Percentiles rank a stretch among this genome's conserved stretches.
Evolutionary conservation across 305 asterid genomes (phyloP).

Genomic region (Rubia tinctorum): DNA sequence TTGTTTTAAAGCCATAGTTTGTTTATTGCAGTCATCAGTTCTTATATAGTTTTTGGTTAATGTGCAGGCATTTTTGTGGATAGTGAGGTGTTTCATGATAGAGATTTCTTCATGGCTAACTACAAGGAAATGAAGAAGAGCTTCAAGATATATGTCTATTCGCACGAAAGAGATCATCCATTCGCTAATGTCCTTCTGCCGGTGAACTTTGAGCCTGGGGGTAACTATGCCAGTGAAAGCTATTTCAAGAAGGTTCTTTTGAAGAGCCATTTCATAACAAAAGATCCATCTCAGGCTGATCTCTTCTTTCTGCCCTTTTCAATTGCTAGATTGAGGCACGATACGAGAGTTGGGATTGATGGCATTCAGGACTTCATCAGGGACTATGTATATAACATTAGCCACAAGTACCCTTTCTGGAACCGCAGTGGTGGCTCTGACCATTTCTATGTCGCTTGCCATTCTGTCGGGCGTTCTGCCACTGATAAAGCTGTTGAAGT

Average conservation of each 20-base stretch:
- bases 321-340: conserved; percentile 66
- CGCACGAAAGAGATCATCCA: conserved; percentile 51
- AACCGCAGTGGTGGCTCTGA: conserved; percentile 83
- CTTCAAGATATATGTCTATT: conserved; percentile 64
- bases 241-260: conserved; percentile 76
- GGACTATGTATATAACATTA: conserved; percentile 42
- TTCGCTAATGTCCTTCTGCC: conserved; percentile 73
- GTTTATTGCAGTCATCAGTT: background rate
- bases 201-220: conserved; percentile 40
- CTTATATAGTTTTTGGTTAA: background rate
- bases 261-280: conserved; percentile 66
- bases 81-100: conserved; percentile 44
- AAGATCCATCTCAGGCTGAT: conserved; percentile 63
- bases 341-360: conserved; percentile 59
- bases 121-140: conserved; percentile 64
- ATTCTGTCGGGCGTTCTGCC: conserved; percentile 78
- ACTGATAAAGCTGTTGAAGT: conserved; percentile 67
- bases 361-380: conserved; percentile 60
- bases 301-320: conserved; percentile 90
- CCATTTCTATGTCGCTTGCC: conserved; percentile 88
- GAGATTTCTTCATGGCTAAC: conserved; percentile 39
- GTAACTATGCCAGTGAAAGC: conserved; percentile 95
- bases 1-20: background rate
- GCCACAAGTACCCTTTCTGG: conserved; percentile 64
- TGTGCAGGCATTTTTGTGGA: conserved; percentile 24